Base-by-base conservation (phyloP, 2,329 filamentous ascomycete genomes). In the Cercospora beticola region DNA sequence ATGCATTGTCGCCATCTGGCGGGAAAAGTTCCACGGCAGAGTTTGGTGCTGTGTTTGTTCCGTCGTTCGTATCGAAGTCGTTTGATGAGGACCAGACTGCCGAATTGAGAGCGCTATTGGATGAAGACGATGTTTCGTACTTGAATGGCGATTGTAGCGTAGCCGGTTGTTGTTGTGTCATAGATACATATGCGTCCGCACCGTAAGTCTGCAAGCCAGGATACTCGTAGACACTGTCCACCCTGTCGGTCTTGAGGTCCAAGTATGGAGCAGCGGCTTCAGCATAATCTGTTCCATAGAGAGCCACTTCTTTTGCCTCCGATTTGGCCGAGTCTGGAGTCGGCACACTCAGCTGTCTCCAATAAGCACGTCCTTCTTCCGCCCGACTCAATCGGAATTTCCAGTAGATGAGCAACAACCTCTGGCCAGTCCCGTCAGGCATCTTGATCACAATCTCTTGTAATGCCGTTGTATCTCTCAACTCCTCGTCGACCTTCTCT, bases 371-470 rank as follows among this genome's bases (percentile, higher is more conserved):
- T 12, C 76, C 76, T 18, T 66, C 70, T 6, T 56, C 58, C 5
- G 43, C 66, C 2, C 26, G 72, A 2, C 73, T 75, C 14, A 74
- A 71, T 36, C 74, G 69, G 65, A 78, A 78, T 31, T 68, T 70
- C 76, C 77, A 76, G 66, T 70, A 70, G 46, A 78, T 73, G 16
- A 77, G 68, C 56, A 78, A 66, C 2, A 78, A 65, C n/a, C 71
- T 68, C 36, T 78, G 73, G 26, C 75, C 71, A 0, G 73, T 74
- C 23, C 74, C 71, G 5, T 76, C 75, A 5, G 75, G 67, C 70
- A 66, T 63, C 8, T 76, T 72, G 12, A 80, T 79, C 36, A 79
- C 79, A 30, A 83, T 75, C 60, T 84, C 81, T 66, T 83, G 82
- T 4, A 79, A 76, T 4, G 81, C 82, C 0, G 78, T 81, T 52